Conservation (phyloP, 2,329 filamentous ascomycete genomes). For the Colletotrichum abscissum region DNA sequence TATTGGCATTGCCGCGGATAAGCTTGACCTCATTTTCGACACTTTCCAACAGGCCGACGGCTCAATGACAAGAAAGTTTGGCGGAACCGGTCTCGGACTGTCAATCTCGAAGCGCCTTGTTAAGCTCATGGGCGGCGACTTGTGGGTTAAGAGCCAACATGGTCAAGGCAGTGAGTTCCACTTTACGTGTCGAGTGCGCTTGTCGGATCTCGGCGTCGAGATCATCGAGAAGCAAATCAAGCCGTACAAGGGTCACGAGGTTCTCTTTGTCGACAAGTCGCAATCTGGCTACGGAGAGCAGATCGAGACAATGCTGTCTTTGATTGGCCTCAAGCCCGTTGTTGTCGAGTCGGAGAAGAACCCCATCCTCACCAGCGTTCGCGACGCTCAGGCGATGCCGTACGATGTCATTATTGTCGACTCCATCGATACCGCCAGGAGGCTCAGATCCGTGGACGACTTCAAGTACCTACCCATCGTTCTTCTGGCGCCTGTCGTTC, state of each 20-base stretch:
- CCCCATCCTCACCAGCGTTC: slow-evolving; percentile 65
- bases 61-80: slow-evolving; percentile 95
- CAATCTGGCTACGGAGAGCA: slow-evolving; percentile 81
- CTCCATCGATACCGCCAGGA: slow-evolving; percentile 89
- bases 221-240: slow-evolving; percentile 85
- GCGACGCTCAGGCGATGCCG: slow-evolving; percentile 68
- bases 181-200: slow-evolving; percentile 92
- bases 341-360: slow-evolving; percentile 85
- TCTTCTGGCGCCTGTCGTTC: slow-evolving; percentile 86
- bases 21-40: slow-evolving; percentile 97
- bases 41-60: slow-evolving; percentile 99
- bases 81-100: slow-evolving; percentile 90
- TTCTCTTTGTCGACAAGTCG: slow-evolving; percentile 94
- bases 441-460: slow-evolving; percentile 86
- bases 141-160: slow-evolving; percentile 95
- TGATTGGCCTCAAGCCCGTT: slow-evolving; percentile 83
- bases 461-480: slow-evolving; percentile 99
- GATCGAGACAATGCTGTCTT: slow-evolving; percentile 81
- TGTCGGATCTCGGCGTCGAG: slow-evolving; percentile 82
- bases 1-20: slow-evolving; percentile 95
- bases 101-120: slow-evolving; percentile 96
- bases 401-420: slow-evolving; percentile 98
- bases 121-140: slow-evolving; percentile 94
- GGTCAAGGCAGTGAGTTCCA: slow-evolving; percentile 94
- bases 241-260: slow-evolving; percentile 92